Conservation (phyloP, 805 yeast genomes). For the Millerozyma acaciae region DNA sequence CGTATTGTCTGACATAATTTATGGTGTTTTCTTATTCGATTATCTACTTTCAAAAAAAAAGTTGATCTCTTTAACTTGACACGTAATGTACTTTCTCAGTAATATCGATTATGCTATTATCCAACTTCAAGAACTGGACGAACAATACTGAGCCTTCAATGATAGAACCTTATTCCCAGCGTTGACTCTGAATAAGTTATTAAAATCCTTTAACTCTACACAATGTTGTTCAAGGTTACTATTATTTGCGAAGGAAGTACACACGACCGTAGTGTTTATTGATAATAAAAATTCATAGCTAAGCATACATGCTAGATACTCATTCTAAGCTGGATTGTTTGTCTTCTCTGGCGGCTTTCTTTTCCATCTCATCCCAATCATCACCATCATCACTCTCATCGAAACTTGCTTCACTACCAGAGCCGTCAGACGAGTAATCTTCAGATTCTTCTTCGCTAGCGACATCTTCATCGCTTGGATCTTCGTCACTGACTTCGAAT, state of each 20-base stretch:
- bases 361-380: constrained; percentile 63
- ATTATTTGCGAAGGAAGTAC: too few species aligned
- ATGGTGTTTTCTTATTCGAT: neutral
- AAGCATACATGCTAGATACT: too few species aligned
- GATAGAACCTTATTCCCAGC: too few species aligned
- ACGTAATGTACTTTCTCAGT: too few species aligned
- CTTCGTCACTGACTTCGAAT: constrained; percentile 61
- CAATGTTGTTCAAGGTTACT: too few species aligned
- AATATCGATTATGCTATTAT: too few species aligned
- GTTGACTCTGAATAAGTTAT: too few species aligned
- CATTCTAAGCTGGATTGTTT: constrained; percentile 21
- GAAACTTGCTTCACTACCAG: constrained; percentile 28
- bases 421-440: constrained; percentile 38
- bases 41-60: too few species aligned
- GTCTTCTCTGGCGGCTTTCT: constrained; percentile 51
- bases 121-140: neutral
- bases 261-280: too few species aligned
- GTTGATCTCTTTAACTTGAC: too few species aligned
- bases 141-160: neutral
- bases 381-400: constrained; percentile 35
- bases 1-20: constrained; percentile 34
- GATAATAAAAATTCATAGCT: too few species aligned
- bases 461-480: constrained; percentile 59
- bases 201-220: too few species aligned
- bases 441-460: constrained; percentile 47